These are phyloP conservation scores for Syzygium oleosum DNA, from an alignment of 345 rosid species.

Conservation along the genomic window DNA sequence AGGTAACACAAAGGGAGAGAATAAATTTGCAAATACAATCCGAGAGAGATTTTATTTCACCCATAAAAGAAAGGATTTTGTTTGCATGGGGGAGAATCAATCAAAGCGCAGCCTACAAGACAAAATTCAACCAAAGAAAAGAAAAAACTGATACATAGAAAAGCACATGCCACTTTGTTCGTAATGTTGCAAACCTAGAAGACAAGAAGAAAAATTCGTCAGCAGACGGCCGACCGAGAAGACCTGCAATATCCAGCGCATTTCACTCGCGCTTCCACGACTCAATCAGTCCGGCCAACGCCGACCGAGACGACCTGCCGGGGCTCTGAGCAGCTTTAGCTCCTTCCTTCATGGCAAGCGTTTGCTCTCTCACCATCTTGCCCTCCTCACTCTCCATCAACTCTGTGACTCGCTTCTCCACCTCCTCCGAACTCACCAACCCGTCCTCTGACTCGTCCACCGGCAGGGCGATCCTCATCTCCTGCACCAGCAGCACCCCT, in stretches of 20 bases:
- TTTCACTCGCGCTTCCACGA: background rate
- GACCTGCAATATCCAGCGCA: background rate
- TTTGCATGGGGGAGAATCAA: background rate
- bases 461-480: slow-evolving; percentile 38
- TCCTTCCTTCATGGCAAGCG: slow-evolving; percentile 19
- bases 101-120: background rate
- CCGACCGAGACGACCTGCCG: slow-evolving; percentile 32
- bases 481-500: slow-evolving; percentile 38
- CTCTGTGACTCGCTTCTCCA: slow-evolving; percentile 44
- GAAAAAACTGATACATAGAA: background rate
- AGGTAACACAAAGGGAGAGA: background rate
- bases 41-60: background rate
- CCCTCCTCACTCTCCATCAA: slow-evolving; percentile 37
- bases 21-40: background rate
- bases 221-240: background rate
- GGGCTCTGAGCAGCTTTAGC: slow-evolving; percentile 24
- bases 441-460: slow-evolving; percentile 31
- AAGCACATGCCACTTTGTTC: background rate
- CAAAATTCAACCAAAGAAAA: background rate
- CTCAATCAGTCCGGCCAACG: slow-evolving; percentile 12
- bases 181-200: background rate
- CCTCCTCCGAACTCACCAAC: slow-evolving; percentile 30
- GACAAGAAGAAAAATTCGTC: background rate
- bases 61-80: background rate
- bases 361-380: slow-evolving; percentile 9